These are phyloP conservation scores for Pleodorina starrii DNA, from an alignment of 139 green algal species.

Conservation along the genomic window DNA sequence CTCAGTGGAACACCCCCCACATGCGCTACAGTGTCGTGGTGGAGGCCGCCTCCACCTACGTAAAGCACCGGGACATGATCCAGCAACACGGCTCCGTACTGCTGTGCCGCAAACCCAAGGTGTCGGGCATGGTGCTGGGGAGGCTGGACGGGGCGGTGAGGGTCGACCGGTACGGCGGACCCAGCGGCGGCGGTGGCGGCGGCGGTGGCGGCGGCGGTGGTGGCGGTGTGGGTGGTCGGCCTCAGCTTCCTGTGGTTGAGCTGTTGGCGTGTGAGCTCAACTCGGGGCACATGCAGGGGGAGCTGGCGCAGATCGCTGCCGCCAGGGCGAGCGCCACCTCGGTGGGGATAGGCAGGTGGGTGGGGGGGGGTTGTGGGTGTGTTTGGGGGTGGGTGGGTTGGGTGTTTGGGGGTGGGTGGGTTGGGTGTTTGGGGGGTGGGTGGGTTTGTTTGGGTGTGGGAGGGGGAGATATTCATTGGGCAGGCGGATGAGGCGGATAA, in stretches of 20 bases:
- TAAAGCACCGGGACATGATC: conserved; percentile 34
- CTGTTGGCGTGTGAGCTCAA: conserved; percentile 41
- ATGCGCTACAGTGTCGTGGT: conserved; percentile 31
- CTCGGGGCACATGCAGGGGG: conserved; percentile 33
- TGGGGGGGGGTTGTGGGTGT: too few relatives aligned
- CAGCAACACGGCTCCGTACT: conserved; percentile 32
- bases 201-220: too few relatives aligned
- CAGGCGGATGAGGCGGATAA: too few relatives aligned
- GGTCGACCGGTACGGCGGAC: conserved; percentile 34
- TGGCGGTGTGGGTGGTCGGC: too few relatives aligned
- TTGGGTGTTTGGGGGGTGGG: too few relatives aligned
- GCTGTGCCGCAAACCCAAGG: conserved; percentile 48
- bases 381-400: too few relatives aligned
- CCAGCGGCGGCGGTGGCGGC: too few relatives aligned
- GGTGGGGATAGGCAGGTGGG: conserved; percentile 33
- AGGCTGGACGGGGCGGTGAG: conserved; percentile 38
- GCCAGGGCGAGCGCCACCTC: background rate
- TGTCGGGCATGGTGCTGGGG: conserved; percentile 30
- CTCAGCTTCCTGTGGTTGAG: conserved; percentile 48
- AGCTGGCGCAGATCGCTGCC: background rate
- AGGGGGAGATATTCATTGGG: too few relatives aligned
- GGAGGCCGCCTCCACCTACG: conserved; percentile 23
- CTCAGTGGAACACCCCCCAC: conserved; percentile 28
- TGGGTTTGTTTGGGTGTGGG: too few relatives aligned
- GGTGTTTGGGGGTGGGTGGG: too few relatives aligned